phyloP scores from a whole-genome alignment of 1,139 yeast species.

The Zygoascus hellenicus region DNA sequence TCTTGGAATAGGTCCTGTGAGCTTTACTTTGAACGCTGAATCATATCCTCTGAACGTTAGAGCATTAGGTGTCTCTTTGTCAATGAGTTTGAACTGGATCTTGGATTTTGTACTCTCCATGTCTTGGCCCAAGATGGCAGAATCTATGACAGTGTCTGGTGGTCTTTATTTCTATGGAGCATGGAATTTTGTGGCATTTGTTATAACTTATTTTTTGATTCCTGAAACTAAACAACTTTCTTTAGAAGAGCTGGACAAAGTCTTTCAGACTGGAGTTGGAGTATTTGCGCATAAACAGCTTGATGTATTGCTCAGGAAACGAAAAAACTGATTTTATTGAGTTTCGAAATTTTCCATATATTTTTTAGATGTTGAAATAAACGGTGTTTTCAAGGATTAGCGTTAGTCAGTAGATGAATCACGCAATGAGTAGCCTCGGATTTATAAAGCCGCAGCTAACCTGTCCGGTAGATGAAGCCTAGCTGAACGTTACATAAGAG shows the following conservation, averaged over 20 bases:
- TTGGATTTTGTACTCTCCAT: constrained; percentile 45
- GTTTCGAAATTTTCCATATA: too few species aligned
- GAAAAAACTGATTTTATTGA: background rate
- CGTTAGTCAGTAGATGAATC: too few species aligned
- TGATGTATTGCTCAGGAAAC: background rate
- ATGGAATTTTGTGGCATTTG: constrained; percentile 11
- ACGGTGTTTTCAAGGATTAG: too few species aligned
- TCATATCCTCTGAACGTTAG: constrained; percentile 65
- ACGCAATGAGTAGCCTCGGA: too few species aligned
- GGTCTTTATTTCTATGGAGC: constrained; percentile 13
- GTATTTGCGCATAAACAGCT: constrained; percentile 1
- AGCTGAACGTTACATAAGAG: too few species aligned
- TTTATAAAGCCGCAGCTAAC: too few species aligned
- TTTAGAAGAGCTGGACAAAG: constrained; percentile 13
- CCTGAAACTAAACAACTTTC: constrained; percentile 13
- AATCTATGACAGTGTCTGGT: constrained; percentile 11
- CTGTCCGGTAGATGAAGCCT: too few species aligned
- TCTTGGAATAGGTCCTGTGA: constrained; percentile 70
- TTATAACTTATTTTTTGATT: constrained; percentile 9
- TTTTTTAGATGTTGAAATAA: too few species aligned
- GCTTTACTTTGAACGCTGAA: constrained; percentile 68
- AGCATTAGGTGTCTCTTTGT: constrained; percentile 65
- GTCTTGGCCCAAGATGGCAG: constrained; percentile 48
- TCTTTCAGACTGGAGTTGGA: constrained; percentile 56
- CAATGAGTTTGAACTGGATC: constrained; percentile 70